Evolutionary conservation across 306 rosid species (phyloP).

Genomic region (Fragaria nilgerrensis): DNA sequence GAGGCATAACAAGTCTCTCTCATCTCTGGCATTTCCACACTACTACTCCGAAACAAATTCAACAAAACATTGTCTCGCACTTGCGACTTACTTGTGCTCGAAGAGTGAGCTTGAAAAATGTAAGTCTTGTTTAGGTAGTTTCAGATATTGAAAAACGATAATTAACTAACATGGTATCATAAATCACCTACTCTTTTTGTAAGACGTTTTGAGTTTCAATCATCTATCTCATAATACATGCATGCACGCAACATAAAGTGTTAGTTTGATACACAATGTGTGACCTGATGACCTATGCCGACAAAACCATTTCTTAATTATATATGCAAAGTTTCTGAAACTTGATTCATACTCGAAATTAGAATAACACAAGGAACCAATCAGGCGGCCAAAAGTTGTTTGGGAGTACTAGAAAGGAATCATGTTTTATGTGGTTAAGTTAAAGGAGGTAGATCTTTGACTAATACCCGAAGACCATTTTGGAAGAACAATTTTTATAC

Average conservation of each 20-base stretch:
- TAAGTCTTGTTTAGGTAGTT: neutral
- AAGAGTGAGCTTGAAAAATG: neutral
- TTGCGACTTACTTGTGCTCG: neutral
- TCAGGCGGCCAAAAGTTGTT: conserved; percentile 18
- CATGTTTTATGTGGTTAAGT: neutral
- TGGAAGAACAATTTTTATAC: neutral
- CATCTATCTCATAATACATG: neutral
- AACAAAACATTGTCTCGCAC: neutral
- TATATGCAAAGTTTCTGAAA: neutral
- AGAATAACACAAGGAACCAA: conserved; percentile 1
- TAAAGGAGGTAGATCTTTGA: conserved; percentile 21
- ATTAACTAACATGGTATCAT: neutral
- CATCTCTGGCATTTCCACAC: neutral
- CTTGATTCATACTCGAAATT: conserved; percentile 4
- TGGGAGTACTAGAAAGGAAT: conserved; percentile 9
- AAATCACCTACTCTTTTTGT: no score
- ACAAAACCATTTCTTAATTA: neutral
- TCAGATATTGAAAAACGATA: neutral
- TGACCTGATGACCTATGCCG: no score
- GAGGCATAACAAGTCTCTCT: neutral
- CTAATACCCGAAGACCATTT: neutral
- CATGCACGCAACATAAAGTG: neutral
- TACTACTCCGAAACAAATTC: neutral
- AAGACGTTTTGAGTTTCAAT: neutral
- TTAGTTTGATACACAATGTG: neutral